Base-by-base conservation (phyloP, 2,329 filamentous ascomycete species). In the Fusarium hostae region DNA sequence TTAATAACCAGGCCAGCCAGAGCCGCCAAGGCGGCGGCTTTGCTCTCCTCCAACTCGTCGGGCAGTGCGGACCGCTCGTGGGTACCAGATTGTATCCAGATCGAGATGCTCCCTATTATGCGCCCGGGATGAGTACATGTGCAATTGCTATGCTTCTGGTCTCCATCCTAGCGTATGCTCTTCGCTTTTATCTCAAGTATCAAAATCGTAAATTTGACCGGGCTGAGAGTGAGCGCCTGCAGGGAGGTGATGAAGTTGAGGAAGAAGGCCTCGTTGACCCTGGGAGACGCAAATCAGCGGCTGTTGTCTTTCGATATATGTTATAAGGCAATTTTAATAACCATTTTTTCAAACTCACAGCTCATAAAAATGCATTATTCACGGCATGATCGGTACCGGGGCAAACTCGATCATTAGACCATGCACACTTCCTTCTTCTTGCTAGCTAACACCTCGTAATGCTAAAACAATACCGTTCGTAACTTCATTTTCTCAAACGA, bases 1-100 rank as follows among this genome's bases (percentile, higher is more conserved):
- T 97, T 77, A 97, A 97, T 78, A 97, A 97, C 80, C 93, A 96
- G 78, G 83, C 87, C 58, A 89, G 85, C 16, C 89, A 91, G 68
- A 88, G 88, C 56, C 88, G 89, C 10, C 92, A 92, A 72, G 93
- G 93, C 0, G 89, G 89, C 3, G 93, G 92, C 3, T 93, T 97
- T 76, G 93, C 92, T 2, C 85, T 97, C 35, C 80, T 98, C 77
- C 95, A 97, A 80, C 77, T 94, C 39, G 86, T 97, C 18, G 95
- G 94, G 2, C 94, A 97, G 81, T 91, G 90, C 70, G 94, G 94
- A 0, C 93, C 94, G 4, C 81, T 93, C 6, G 82, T 92, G n/a
- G 91, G 90, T 20, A 91, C 89, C 10, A 83, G 89, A 47, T 80
- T 93, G 55, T 93, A 92, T 74, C 91, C 91, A 0, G 82, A 86